Evolutionary conservation across 768 basidiomycete genomes (phyloP).

Genomic region (Phylloporus sp.): DNA sequence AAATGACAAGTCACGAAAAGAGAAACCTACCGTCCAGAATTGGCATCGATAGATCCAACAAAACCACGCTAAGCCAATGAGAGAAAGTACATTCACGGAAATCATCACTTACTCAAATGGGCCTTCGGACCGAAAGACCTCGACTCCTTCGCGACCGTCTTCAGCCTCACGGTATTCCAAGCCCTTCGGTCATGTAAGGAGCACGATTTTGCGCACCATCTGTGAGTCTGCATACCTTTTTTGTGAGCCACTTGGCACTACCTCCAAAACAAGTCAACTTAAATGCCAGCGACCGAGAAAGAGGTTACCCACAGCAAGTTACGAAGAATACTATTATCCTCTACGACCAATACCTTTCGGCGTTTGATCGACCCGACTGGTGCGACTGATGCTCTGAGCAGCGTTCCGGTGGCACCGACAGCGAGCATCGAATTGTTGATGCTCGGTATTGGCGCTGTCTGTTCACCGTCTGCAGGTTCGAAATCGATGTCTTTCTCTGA

Average conservation of each 20-base stretch:
- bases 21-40: slow-evolving; percentile 76
- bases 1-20: neutral
- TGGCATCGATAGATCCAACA: slow-evolving; percentile 91
- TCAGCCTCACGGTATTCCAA: slow-evolving; percentile 74
- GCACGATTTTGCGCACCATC: neutral
- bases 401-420: slow-evolving; percentile 56
- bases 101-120: slow-evolving; percentile 73
- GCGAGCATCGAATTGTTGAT: slow-evolving; percentile 42
- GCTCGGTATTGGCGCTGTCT: slow-evolving; percentile 4
- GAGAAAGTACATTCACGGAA: neutral
- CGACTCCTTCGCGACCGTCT: slow-evolving; percentile 83
- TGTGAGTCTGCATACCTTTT: slow-evolving; percentile 35
- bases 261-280: slow-evolving; percentile 8
- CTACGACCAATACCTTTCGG: slow-evolving; percentile 75
- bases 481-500: slow-evolving; percentile 29
- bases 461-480: slow-evolving; percentile 12
- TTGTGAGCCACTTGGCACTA: slow-evolving; percentile 62
- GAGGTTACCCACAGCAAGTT: slow-evolving; percentile 63
- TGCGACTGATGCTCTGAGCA: slow-evolving; percentile 64
- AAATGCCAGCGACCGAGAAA: slow-evolving; percentile 1
- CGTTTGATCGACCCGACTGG: slow-evolving; percentile 41
- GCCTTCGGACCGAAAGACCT: slow-evolving; percentile 61
- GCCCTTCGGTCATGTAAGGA: slow-evolving; percentile 38
- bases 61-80: slow-evolving; percentile 56
- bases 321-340: slow-evolving; percentile 85